Evolutionary conservation across 1,284 basidiomycete species (phyloP).

Genomic region (Earliella scabrosa): DNA sequence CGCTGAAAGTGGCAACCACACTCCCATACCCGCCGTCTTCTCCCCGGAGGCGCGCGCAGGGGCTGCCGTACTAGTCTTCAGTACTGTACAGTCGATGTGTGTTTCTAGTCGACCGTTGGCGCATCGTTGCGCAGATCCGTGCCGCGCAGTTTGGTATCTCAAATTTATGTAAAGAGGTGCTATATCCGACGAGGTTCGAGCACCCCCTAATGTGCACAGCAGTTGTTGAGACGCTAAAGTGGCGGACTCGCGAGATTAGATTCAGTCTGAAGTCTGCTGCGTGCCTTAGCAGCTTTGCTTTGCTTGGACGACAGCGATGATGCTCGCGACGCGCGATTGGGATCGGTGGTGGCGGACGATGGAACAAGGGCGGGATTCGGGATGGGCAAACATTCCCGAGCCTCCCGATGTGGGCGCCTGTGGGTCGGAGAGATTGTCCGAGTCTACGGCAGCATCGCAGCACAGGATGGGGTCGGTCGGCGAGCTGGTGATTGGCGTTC

Average conservation of each 20-base stretch:
- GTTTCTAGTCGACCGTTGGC: too few relatives aligned
- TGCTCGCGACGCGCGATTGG: neutral
- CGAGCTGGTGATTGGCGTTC: neutral
- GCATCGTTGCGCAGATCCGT: too few relatives aligned
- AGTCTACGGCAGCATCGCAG: neutral
- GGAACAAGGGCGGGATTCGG: neutral
- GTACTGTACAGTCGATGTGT: neutral
- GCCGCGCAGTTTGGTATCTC: too few relatives aligned
- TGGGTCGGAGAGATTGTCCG: neutral
- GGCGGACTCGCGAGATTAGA: neutral
- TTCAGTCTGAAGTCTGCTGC: neutral
- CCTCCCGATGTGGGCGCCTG: neutral
- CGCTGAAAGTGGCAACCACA: neutral
- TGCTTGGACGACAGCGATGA: neutral
- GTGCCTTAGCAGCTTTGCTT: neutral
- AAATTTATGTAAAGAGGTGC: too few relatives aligned
- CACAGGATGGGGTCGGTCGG: conserved; percentile 3
- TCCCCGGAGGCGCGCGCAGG: conserved; percentile 6
- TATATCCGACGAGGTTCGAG: too few relatives aligned
- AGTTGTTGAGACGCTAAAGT: neutral
- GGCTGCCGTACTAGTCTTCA: neutral
- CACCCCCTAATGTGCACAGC: neutral
- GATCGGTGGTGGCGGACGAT: too few relatives aligned
- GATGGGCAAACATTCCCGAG: neutral
- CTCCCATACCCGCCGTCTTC: conserved; percentile 19